These are phyloP conservation scores for Lichenothelia convexa DNA, from an alignment of 495 filamentous ascomycete species.

Conservation along the genomic window DNA sequence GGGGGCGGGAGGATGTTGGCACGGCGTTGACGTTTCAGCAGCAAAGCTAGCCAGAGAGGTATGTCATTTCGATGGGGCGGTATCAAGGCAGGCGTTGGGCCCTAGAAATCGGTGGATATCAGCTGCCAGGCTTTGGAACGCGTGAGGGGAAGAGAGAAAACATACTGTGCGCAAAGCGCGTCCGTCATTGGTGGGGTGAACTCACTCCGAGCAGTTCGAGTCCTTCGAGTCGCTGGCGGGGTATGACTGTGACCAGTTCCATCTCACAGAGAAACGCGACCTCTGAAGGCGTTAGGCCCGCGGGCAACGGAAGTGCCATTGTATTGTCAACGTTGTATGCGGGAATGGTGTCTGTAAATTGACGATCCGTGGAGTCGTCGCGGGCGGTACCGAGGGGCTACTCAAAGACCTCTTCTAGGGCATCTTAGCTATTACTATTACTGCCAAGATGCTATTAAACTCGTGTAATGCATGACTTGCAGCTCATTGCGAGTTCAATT, in stretches of 20 bases:
- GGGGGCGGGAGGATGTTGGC: constrained; percentile 83
- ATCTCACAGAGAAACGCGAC: constrained; percentile 94
- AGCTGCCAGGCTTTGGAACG: neutral
- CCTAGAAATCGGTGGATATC: constrained; percentile 29
- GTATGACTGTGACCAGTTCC: constrained; percentile 82
- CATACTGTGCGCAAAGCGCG: constrained; percentile 7
- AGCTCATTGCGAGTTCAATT: no score
- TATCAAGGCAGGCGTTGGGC: constrained; percentile 50
- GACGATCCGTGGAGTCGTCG: no score
- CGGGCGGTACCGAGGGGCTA: no score
- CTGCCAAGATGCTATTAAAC: no score
- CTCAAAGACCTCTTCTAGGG: no score
- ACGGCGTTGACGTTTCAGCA: constrained; percentile 85
- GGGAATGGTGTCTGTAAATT: no score
- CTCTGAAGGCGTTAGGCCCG: constrained; percentile 73
- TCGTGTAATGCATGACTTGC: no score
- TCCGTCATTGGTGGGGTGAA: constrained; percentile 12
- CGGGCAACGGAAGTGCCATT: constrained; percentile 72
- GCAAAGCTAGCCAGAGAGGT: constrained; percentile 92
- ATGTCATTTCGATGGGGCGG: constrained; percentile 67
- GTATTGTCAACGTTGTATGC: no score
- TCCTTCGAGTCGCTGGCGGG: constrained; percentile 73
- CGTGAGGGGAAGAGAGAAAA: constrained; percentile 3
- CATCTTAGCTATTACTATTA: no score
- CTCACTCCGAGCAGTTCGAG: constrained; percentile 70